phyloP scores from a whole-genome alignment of 768 basidiomycete species.

The Tylopilus subfusipes region DNA sequence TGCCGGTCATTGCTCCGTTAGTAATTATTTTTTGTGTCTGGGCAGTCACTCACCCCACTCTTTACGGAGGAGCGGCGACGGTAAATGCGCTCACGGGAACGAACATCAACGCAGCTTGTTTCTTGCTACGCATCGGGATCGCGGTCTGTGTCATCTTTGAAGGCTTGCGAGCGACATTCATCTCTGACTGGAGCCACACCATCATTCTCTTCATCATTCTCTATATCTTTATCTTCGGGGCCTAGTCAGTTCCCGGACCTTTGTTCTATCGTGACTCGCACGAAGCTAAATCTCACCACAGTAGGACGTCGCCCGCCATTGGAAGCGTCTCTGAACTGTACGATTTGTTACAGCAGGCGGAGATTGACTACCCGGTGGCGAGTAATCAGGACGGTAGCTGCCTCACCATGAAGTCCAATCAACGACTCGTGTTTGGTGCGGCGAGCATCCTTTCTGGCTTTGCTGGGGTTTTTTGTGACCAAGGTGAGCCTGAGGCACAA shows the following conservation, averaged over 20 bases:
- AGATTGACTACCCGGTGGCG: conserved; percentile 40
- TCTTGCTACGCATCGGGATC: conserved; percentile 44
- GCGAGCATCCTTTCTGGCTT: conserved; percentile 40
- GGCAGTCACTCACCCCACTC: not conserved
- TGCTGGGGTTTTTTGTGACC: conserved; percentile 48
- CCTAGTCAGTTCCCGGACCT: conserved; percentile 13
- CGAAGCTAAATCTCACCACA: conserved; percentile 13
- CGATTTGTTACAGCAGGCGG: conserved; percentile 46
- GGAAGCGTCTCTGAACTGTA: conserved; percentile 42
- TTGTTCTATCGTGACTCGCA: conserved; percentile 1
- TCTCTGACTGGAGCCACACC: conserved; percentile 45
- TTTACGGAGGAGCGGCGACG: conserved; percentile 42
- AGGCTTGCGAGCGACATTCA: conserved; percentile 43
- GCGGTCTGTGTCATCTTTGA: conserved; percentile 42
- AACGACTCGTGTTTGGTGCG: conserved; percentile 42
- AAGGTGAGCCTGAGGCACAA: conserved; percentile 30
- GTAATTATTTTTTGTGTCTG: conserved; percentile 16
- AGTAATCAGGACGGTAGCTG: conserved; percentile 53
- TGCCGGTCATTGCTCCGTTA: conserved; percentile 48
- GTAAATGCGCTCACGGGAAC: conserved; percentile 46
- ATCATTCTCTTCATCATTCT: conserved; percentile 40
- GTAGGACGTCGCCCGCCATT: conserved; percentile 36
- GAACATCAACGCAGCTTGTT: conserved; percentile 42
- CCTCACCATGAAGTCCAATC: conserved; percentile 53
- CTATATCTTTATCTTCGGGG: conserved; percentile 31